Conservation (phyloP, 352 stramenopile species). For the Phytopythium litorale region DNA sequence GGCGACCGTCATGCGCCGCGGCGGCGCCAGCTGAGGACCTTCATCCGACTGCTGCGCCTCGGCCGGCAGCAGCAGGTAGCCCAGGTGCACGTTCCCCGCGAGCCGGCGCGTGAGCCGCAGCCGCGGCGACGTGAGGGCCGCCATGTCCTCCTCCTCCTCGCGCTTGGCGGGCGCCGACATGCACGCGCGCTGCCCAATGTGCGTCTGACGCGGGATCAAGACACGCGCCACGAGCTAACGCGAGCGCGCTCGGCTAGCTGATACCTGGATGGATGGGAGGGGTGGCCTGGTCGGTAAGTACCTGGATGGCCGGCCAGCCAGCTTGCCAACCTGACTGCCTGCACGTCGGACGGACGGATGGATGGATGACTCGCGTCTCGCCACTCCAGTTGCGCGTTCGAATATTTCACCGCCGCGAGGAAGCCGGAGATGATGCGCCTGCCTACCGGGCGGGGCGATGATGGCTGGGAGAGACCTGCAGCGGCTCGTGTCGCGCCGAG, state of each 20-base stretch:
- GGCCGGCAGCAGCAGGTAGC: slow-evolving; percentile 16
- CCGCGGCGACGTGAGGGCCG: slow-evolving; percentile 8
- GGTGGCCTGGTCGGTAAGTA: not conserved
- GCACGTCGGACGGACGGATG: not conserved
- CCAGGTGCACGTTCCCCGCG: slow-evolving; percentile 27
- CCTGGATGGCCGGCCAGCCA: not conserved
- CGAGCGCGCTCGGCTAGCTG: no score
- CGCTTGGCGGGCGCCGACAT: slow-evolving; percentile 3
- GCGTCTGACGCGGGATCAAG: not conserved
- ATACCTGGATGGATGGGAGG: not conserved
- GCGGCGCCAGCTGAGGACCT: no score
- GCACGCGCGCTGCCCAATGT: not conserved
- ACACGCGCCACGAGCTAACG: not conserved
- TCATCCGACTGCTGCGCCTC: slow-evolving; percentile 6
- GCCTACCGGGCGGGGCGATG: not conserved
- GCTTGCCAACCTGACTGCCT: no score
- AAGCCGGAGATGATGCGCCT: not conserved
- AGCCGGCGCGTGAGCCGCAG: slow-evolving; percentile 25
- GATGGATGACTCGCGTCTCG: slow-evolving; percentile 1
- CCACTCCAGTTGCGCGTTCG: not conserved
- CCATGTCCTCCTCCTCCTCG: slow-evolving; percentile 2
- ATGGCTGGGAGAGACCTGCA: not conserved
- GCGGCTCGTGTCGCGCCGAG: not conserved
- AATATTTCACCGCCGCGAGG: not conserved
- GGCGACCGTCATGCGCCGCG: slow-evolving; percentile 12